These are phyloP conservation scores for Ceratobasidium papillatum DNA, from an alignment of 1,284 basidiomycete genomes.

Conservation along the genomic window DNA sequence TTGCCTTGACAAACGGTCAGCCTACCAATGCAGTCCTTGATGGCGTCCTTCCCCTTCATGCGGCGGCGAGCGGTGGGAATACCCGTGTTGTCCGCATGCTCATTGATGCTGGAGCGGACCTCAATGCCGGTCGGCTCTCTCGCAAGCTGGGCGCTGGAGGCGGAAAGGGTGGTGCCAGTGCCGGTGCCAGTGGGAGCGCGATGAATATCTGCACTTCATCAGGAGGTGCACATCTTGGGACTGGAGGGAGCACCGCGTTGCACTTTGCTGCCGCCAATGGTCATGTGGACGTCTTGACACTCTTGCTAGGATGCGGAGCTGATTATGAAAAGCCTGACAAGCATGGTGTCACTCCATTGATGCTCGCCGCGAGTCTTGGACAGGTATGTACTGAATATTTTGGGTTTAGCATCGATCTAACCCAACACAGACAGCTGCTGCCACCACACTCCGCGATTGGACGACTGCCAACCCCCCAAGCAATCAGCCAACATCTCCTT, in stretches of 20 bases:
- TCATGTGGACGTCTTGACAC: slow-evolving; percentile 75
- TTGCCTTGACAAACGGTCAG: slow-evolving; percentile 90
- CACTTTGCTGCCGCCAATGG: slow-evolving; percentile 95
- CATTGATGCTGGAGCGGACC: slow-evolving; percentile 90
- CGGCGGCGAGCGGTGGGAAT: slow-evolving; percentile 86
- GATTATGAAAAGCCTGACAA: slow-evolving; percentile 82
- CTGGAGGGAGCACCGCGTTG: slow-evolving; percentile 68
- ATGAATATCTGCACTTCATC: slow-evolving; percentile 24
- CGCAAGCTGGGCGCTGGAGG: slow-evolving; percentile 29
- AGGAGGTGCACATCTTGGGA: slow-evolving; percentile 32
- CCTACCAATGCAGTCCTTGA: slow-evolving; percentile 92
- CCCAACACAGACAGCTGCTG: slow-evolving; percentile 16
- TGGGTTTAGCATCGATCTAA: slow-evolving; percentile 49
- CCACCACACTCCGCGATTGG: slow-evolving; percentile 26
- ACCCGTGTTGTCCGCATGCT: slow-evolving; percentile 84
- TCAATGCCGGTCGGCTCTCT: slow-evolving; percentile 68
- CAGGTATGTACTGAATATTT: slow-evolving; percentile 53
- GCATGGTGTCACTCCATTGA: slow-evolving; percentile 78
- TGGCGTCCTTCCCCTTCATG: slow-evolving; percentile 90
- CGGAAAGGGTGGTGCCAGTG: background rate
- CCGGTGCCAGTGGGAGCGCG: slow-evolving; percentile 39
- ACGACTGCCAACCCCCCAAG: slow-evolving; percentile 7
- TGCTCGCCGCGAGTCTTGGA: slow-evolving; percentile 56
- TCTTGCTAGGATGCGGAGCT: slow-evolving; percentile 83
- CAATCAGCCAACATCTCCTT: slow-evolving; percentile 19